Percentiles rank a stretch among this genome's conserved stretches.
These are phyloP conservation scores for Takashimella koratensis DNA, from an alignment of 1,284 basidiomycete genomes.

Conservation along the genomic window DNA sequence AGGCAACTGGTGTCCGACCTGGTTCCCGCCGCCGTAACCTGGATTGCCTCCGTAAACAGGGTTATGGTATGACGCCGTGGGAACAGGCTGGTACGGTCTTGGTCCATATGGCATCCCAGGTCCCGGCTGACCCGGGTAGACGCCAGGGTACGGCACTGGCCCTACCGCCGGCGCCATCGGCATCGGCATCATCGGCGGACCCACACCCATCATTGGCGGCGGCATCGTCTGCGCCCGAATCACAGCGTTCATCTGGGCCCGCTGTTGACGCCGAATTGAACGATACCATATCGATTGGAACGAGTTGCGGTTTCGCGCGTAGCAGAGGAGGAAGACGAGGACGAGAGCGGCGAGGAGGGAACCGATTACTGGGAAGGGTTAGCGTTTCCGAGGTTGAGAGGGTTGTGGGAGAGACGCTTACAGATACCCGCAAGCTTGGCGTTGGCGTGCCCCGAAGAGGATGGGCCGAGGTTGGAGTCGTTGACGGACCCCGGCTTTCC, in stretches of 20 bases:
- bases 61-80: background rate
- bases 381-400: background rate
- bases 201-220: constrained; percentile 18
- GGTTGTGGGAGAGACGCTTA: background rate
- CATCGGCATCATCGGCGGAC: constrained; percentile 13
- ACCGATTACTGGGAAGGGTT: background rate
- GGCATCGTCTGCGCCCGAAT: constrained; percentile 31
- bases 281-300: constrained; percentile 40
- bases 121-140: background rate
- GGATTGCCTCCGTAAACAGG: no score
- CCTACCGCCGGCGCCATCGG: background rate
- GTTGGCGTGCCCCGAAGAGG: constrained; percentile 16
- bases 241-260: constrained; percentile 30
- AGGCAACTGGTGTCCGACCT: background rate
- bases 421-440: constrained; percentile 25
- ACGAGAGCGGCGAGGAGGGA: constrained; percentile 15
- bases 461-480: constrained; percentile 16
- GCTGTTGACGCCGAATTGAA: constrained; percentile 30
- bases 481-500: constrained; percentile 39
- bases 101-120: background rate
- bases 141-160: background rate
- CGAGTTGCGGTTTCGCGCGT: constrained; percentile 31
- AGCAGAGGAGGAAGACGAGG: constrained; percentile 31
- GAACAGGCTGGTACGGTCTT: background rate
- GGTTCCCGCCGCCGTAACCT: no score